phyloP scores from a whole-genome alignment of 176 grass and related monocot species.

The Luzula sylvatica region DNA sequence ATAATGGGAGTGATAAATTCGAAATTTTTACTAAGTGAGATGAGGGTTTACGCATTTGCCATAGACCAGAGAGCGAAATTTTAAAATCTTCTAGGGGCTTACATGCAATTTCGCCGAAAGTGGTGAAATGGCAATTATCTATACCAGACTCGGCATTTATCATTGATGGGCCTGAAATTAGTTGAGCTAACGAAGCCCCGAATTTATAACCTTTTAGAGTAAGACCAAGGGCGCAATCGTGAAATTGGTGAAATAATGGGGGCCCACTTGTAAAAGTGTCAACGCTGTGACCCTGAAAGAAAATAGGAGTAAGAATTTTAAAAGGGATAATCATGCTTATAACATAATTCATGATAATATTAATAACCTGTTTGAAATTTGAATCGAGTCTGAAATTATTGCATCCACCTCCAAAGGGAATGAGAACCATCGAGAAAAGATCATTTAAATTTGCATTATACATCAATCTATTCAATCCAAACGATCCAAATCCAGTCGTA shows the following conservation, averaged over 20 bases:
- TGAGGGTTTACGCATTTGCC: slow-evolving; percentile 9
- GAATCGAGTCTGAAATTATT: slow-evolving; percentile 16
- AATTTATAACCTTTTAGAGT: slow-evolving; percentile 20
- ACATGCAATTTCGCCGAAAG: slow-evolving; percentile 24
- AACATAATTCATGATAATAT: neutral
- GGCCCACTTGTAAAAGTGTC: slow-evolving; percentile 15
- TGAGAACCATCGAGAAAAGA: slow-evolving; percentile 17
- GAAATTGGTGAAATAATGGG: slow-evolving; percentile 22
- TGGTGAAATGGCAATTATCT: slow-evolving; percentile 17
- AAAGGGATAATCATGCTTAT: neutral
- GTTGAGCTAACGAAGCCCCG: slow-evolving; percentile 16
- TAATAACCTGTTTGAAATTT: slow-evolving; percentile 12
- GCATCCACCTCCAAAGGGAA: slow-evolving; percentile 21
- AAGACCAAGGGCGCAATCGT: slow-evolving; percentile 24
- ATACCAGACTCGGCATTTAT: slow-evolving; percentile 2
- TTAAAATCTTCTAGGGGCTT: slow-evolving; percentile 21
- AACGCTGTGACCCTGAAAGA: slow-evolving; percentile 15
- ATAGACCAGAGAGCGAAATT: slow-evolving; percentile 24
- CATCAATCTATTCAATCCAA: slow-evolving; percentile 18
- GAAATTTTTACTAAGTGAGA: slow-evolving; percentile 19
- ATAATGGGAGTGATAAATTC: slow-evolving; percentile 21
- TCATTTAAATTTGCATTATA: slow-evolving; percentile 20
- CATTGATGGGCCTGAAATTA: slow-evolving; percentile 22
- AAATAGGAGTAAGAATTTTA: neutral
- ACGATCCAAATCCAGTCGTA: slow-evolving; percentile 4